phyloP scores from a whole-genome alignment of 2,329 filamentous ascomycete species.

The Phaeosphaeriaceae sp. region DNA sequence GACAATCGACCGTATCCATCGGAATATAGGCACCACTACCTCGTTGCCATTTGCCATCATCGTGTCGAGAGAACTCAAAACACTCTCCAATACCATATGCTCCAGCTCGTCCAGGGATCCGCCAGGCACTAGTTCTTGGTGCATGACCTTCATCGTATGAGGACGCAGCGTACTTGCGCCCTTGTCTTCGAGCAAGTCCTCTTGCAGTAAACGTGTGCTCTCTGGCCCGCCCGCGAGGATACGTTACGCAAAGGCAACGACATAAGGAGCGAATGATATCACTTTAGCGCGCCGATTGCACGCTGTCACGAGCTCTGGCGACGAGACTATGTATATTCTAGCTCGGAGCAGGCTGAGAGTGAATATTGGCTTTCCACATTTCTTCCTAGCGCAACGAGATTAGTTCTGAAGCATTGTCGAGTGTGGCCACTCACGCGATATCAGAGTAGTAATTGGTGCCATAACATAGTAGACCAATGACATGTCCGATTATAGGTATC shows the following conservation, averaged over 20 bases:
- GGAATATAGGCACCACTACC: not conserved
- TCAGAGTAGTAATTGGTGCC: not conserved
- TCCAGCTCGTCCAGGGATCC: not conserved
- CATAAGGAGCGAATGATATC: not conserved
- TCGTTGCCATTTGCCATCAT: not conserved
- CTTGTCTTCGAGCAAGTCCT: not conserved
- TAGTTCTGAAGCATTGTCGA: not conserved
- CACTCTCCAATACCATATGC: not conserved
- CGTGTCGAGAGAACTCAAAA: not conserved
- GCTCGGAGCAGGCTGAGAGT: not conserved
- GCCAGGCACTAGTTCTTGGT: not conserved
- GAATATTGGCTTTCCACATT: not conserved
- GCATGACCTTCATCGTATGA: not conserved
- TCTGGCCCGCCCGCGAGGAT: not conserved
- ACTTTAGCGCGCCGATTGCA: not conserved
- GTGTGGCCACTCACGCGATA: not conserved
- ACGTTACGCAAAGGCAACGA: not conserved
- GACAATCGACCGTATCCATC: not conserved
- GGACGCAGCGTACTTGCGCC: not conserved
- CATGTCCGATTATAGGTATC: not conserved
- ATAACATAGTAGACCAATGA: not conserved
- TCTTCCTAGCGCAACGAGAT: not conserved
- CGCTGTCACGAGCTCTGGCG: not conserved
- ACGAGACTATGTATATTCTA: not conserved
- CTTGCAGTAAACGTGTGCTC: not conserved